Evolutionary conservation across 2,329 filamentous ascomycete species (phyloP).

Genomic region (Tolypocladium capitatum): DNA sequence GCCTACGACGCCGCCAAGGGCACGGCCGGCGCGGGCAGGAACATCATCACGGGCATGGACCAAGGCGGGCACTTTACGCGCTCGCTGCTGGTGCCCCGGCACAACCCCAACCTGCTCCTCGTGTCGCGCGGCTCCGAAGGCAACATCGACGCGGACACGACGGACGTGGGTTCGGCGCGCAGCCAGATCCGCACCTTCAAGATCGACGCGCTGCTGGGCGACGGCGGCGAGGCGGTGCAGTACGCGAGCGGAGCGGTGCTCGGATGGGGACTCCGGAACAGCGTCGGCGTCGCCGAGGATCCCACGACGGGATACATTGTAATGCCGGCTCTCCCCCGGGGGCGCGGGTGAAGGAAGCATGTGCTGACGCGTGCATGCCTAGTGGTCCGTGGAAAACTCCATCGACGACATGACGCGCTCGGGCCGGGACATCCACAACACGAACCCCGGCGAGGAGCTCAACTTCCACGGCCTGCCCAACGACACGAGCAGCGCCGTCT

Average conservation of each 20-base stretch:
- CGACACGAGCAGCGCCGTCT: slow-evolving; percentile 7
- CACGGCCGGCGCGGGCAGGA: slow-evolving; percentile 27
- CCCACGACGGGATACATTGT: slow-evolving; percentile 29
- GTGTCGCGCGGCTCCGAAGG: slow-evolving; percentile 46
- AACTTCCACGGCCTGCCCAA: slow-evolving; percentile 52
- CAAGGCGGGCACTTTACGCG: slow-evolving; percentile 47
- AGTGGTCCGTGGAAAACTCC: slow-evolving; percentile 51
- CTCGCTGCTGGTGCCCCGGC: slow-evolving; percentile 44
- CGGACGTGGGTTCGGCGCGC: slow-evolving; percentile 35
- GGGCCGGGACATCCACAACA: slow-evolving; percentile 43
- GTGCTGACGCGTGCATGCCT: not conserved
- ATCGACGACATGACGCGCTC: slow-evolving; percentile 44
- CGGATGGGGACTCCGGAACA: slow-evolving; percentile 58
- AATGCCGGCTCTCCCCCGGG: too few relatives aligned
- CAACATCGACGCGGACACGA: slow-evolving; percentile 42
- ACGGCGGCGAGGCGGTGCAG: slow-evolving; percentile 12
- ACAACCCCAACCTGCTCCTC: slow-evolving; percentile 39
- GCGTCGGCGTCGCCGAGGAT: slow-evolving; percentile 52
- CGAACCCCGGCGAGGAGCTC: slow-evolving; percentile 60
- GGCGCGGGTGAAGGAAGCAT: too few relatives aligned
- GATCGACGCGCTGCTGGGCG: slow-evolving; percentile 15
- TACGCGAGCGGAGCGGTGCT: slow-evolving; percentile 31
- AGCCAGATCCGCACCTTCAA: slow-evolving; percentile 44
- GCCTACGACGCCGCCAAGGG: slow-evolving; percentile 39
- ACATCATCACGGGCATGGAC: slow-evolving; percentile 44